These are phyloP conservation scores for Glarea lozoyensis DNA, from an alignment of 495 filamentous ascomycete species.

Conservation along the genomic window DNA sequence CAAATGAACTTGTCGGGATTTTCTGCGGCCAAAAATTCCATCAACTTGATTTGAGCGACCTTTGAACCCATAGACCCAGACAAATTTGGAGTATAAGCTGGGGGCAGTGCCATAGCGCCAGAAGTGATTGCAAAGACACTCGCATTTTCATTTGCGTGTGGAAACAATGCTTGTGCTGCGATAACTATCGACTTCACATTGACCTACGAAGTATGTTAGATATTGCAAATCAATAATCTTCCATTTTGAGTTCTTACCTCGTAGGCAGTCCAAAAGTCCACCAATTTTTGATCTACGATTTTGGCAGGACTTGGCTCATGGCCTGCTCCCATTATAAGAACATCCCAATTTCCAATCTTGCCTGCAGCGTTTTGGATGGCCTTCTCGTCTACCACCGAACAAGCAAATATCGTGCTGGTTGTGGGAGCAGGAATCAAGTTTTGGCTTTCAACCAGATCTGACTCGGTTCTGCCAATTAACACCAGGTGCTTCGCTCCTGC, in stretches of 20 bases:
- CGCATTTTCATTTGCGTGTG: constrained; percentile 1
- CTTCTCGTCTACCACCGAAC: too few species aligned
- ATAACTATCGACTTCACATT: constrained; percentile 29
- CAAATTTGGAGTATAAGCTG: constrained; percentile 11
- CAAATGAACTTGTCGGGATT: constrained; percentile 14
- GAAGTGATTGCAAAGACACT: constrained; percentile 19
- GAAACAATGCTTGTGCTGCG: constrained; percentile 24
- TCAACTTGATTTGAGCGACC: constrained; percentile 26
- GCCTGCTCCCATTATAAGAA: constrained; percentile 29
- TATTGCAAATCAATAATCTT: too few species aligned
- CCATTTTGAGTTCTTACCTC: too few species aligned
- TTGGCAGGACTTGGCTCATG: too few species aligned
- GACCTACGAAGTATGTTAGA: too few species aligned
- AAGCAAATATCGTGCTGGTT: too few species aligned
- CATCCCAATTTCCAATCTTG: constrained; percentile 20
- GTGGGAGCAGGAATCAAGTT: too few species aligned
- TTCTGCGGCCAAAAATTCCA: constrained; percentile 27
- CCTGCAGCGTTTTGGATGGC: neutral
- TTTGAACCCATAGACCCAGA: constrained; percentile 25
- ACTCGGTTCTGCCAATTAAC: neutral
- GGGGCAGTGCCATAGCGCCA: too few species aligned
- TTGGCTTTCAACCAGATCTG: too few species aligned
- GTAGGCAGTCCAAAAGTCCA: too few species aligned
- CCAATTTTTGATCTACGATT: too few species aligned
- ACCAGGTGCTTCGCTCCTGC: constrained; percentile 8